phyloP scores from a whole-genome alignment of 352 stramenopile genomes.

The Phytophthora boehmeriae region DNA sequence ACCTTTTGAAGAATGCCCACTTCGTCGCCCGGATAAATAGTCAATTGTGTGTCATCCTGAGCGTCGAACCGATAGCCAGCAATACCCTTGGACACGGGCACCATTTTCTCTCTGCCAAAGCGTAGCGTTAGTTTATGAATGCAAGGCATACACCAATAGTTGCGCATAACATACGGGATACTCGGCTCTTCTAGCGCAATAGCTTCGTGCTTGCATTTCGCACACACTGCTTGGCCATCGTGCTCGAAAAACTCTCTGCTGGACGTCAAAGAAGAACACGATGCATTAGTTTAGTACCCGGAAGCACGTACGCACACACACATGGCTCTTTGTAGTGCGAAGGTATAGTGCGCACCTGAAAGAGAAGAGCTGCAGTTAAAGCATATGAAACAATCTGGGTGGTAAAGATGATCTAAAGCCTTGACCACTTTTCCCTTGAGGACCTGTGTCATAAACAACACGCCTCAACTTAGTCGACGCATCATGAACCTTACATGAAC shows the following conservation, averaged over 20 bases:
- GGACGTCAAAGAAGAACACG: constrained; percentile 30
- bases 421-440: constrained; percentile 89
- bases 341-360: constrained; percentile 61
- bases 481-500: not conserved
- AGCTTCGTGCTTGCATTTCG: constrained; percentile 78
- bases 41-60: constrained; percentile 85
- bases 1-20: constrained; percentile 82
- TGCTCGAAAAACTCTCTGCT: constrained; percentile 89
- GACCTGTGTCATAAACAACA: constrained; percentile 28
- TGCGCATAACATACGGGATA: constrained; percentile 48
- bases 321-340: no score
- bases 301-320: constrained; percentile 1
- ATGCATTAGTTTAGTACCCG: constrained; percentile 31
- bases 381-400: constrained; percentile 86
- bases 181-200: constrained; percentile 55
- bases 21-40: constrained; percentile 80
- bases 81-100: constrained; percentile 55
- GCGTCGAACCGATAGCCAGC: constrained; percentile 79
- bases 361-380: constrained; percentile 77
- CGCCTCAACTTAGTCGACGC: no score
- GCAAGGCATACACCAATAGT: constrained; percentile 1
- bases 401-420: constrained; percentile 83
- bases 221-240: constrained; percentile 74
- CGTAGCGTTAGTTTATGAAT: not conserved
- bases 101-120: constrained; percentile 48